Percentiles rank a stretch among this genome's conserved stretches.
These are phyloP conservation scores for Pythium chondricola DNA, from an alignment of 352 stramenopile genomes.

Conservation along the genomic window DNA sequence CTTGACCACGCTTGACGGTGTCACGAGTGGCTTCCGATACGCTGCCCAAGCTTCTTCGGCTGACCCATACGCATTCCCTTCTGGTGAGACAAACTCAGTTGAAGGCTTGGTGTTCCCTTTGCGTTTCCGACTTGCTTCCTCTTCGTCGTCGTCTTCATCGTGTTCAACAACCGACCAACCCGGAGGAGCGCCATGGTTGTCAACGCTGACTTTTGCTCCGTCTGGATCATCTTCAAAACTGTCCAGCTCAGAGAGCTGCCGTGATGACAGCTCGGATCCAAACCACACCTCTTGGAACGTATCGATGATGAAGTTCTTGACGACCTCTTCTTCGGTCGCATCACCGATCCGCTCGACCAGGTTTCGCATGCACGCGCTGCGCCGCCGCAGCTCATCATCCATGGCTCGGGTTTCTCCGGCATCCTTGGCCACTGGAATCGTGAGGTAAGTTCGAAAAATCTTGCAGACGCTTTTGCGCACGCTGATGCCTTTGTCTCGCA, in stretches of 20 bases:
- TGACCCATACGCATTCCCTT: conserved; percentile 39
- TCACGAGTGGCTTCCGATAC: conserved; percentile 45
- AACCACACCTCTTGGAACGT: conserved; percentile 87
- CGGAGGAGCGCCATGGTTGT: conserved; percentile 27
- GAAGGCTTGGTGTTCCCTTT: not conserved
- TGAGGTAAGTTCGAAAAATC: conserved; percentile 60
- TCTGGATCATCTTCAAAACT: conserved; percentile 33
- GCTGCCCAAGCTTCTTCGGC: conserved; percentile 56
- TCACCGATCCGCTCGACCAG: conserved; percentile 77
- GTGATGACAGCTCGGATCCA: conserved; percentile 43
- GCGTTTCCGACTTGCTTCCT: not conserved
- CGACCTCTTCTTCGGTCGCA: conserved; percentile 47
- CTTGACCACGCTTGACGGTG: conserved; percentile 58
- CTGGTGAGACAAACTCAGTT: conserved; percentile 46
- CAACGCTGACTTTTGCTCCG: not conserved
- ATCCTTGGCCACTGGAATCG: conserved; percentile 9
- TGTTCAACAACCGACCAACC: conserved; percentile 38
- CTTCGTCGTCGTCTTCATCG: not conserved
- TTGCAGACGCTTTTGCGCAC: conserved; percentile 83
- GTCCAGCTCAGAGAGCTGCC: conserved; percentile 23
- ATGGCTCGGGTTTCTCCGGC: too few relatives aligned
- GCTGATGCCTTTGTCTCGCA: conserved; percentile 81
- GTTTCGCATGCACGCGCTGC: conserved; percentile 64
- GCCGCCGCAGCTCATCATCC: conserved; percentile 33
- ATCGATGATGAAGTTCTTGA: conserved; percentile 86